Base-by-base conservation (phyloP, 2,329 filamentous ascomycete genomes). In the Lasiodiplodia gonubiensis region DNA sequence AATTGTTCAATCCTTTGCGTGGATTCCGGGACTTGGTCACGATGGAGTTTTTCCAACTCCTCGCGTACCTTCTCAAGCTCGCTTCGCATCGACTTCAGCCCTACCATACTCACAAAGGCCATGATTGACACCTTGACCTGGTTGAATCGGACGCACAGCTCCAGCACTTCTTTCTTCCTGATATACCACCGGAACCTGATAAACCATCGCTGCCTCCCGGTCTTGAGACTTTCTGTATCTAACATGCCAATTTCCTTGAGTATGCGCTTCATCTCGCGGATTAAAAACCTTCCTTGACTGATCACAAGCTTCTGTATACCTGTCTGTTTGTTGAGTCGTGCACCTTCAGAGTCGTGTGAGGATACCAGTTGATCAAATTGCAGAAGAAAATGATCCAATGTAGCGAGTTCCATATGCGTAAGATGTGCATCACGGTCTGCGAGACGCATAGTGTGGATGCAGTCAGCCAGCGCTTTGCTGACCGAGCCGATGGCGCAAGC, bases 61-160 rank as follows among this genome's bases (percentile, higher is more conserved):
- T n/a, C 6, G 0, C 46, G 46, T 3, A 48, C n/a, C n/a, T 48
- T 7, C 3, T 8, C 8, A 2, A 55, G 18, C n/a, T 30, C 53
- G 1, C 23, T n/a, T n/a, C 53, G 16, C 21, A 55, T 2, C 6
- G 25, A 16, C 4, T 55, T 10, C 16, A 55, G n/a, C 10, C 30
- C 53, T 18, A 23, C 16, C 53, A 55, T 37, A 30, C 53, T 39
- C 30, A 55, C 33, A 18, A 55, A 55, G 3, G 53, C 33, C 53
- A 55, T 55, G 33, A 55, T 4, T 3, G 53, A 55, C 53, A 55
- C n/a, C 53, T 55, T 55, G 14, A 55, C 53, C n/a, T 55, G 30
- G 33, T 55, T 37, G 53, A 55, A 55, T 11, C 39, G 30, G 12
- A 55, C 53, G 53, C 53, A 55, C 53, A 55, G 33, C 53, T 30